Evolutionary conservation across 2,329 filamentous ascomycete genomes (phyloP).

Genomic region (Fusarium napiforme): DNA sequence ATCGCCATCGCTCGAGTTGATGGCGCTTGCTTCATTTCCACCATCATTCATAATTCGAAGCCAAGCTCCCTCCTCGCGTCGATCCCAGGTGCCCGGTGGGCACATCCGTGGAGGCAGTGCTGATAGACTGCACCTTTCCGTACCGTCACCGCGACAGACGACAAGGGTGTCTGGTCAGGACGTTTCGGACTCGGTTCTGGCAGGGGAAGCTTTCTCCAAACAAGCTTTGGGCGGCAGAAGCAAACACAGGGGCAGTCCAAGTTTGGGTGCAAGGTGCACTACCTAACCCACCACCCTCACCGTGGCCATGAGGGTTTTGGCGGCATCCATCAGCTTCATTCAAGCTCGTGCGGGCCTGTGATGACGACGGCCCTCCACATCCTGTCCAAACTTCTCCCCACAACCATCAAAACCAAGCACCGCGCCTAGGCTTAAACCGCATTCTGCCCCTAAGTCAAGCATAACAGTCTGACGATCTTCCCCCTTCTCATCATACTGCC

Average conservation of each 20-base stretch:
- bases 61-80: conserved; percentile 37
- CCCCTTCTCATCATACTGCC: conserved; percentile 42
- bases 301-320: conserved; percentile 21
- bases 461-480: conserved; percentile 40
- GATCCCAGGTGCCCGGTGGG: conserved; percentile 40
- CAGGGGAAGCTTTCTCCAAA: conserved; percentile 42
- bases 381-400: conserved; percentile 37
- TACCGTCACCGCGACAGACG: conserved; percentile 39
- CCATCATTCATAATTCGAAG: conserved; percentile 30
- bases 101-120: conserved; percentile 47
- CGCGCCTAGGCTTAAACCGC: conserved; percentile 40
- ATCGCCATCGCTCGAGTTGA: conserved; percentile 10
- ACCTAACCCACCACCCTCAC: conserved; percentile 24
- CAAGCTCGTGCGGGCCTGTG: conserved; percentile 42
- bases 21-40: conserved; percentile 31
- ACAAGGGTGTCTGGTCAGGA: conserved; percentile 37
- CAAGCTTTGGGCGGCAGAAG: conserved; percentile 46
- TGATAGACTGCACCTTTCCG: conserved; percentile 29
- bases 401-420: conserved; percentile 42
- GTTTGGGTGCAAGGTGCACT: conserved; percentile 1
- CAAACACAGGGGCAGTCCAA: conserved; percentile 39
- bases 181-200: conserved; percentile 38
- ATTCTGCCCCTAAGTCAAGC: conserved; percentile 41
- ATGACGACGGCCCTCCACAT: conserved; percentile 41
- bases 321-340: conserved; percentile 20